phyloP scores from a whole-genome alignment of 139 green algal genomes.

The Chlorella sp. region DNA sequence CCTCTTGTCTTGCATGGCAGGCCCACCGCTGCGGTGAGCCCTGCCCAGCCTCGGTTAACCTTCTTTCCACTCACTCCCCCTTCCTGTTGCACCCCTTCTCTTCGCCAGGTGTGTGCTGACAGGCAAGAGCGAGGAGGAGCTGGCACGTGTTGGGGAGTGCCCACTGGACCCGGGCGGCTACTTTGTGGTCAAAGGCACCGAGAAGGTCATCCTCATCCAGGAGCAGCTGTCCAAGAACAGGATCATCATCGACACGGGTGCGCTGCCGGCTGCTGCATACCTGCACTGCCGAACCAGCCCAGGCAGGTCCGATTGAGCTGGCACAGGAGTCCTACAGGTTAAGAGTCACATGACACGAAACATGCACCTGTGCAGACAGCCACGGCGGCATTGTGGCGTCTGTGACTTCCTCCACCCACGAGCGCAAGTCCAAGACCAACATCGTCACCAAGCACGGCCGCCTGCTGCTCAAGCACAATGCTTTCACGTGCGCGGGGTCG shows the following conservation, averaged over 20 bases:
- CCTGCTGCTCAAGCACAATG: constrained; percentile 95
- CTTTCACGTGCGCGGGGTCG: constrained; percentile 81
- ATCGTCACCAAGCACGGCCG: constrained; percentile 87
- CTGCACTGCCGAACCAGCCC: too few relatives aligned
- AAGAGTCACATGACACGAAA: too few relatives aligned
- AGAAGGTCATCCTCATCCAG: constrained; percentile 99
- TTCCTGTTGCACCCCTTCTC: too few relatives aligned
- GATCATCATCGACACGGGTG: constrained; percentile 95
- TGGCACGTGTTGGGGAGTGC: constrained; percentile 94
- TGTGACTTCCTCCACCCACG: constrained; percentile 94
- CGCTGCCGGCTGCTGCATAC: background rate
- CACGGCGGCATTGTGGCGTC: constrained; percentile 67
- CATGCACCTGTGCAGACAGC: constrained; percentile 27
- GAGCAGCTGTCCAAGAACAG: constrained; percentile 99
- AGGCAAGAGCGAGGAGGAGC: constrained; percentile 86
- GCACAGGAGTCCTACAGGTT: too few relatives aligned
- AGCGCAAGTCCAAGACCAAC: constrained; percentile 99
- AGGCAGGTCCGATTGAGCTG: too few relatives aligned
- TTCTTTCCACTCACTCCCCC: too few relatives aligned
- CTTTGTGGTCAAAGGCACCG: constrained; percentile 94
- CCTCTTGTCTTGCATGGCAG: too few relatives aligned
- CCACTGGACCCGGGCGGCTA: constrained; percentile 98
- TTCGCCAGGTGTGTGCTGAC: constrained; percentile 77
- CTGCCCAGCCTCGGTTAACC: too few relatives aligned
- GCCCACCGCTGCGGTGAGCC: too few relatives aligned